These are phyloP conservation scores for Fusarium zealandicum DNA, from an alignment of 2,329 filamentous ascomycete species.

Conservation along the genomic window DNA sequence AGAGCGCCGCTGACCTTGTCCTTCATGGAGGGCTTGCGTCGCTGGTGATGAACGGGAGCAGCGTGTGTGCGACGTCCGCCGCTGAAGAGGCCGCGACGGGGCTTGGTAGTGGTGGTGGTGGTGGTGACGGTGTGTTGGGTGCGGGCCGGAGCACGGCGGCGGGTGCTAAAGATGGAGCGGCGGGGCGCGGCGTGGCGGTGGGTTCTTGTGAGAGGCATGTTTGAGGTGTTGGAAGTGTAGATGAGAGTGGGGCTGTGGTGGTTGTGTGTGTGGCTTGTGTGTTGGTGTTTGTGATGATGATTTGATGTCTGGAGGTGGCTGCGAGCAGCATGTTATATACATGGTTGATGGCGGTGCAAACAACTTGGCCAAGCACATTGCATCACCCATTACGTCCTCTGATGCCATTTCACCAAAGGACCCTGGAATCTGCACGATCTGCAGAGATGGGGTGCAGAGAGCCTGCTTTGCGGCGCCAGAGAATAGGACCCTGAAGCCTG, in stretches of 20 bases:
- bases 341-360: background rate
- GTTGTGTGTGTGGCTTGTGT: slow-evolving; percentile 11
- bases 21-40: slow-evolving; percentile 71
- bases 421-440: slow-evolving; percentile 5
- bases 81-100: slow-evolving; percentile 53
- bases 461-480: background rate
- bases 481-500: background rate
- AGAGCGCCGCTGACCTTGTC: slow-evolving; percentile 82
- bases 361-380: slow-evolving; percentile 21
- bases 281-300: slow-evolving; percentile 6
- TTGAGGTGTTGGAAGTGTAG: slow-evolving; percentile 7
- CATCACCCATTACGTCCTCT: slow-evolving; percentile 31
- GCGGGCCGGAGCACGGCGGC: slow-evolving; percentile 36
- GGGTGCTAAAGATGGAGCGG: slow-evolving; percentile 39
- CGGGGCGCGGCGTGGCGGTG: slow-evolving; percentile 39
- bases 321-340: slow-evolving; percentile 22
- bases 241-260: background rate
- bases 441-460: background rate
- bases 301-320: background rate
- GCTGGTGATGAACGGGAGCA: slow-evolving; percentile 64
- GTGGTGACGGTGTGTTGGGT: slow-evolving; percentile 42
- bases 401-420: slow-evolving; percentile 18
- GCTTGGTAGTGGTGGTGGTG: slow-evolving; percentile 53
- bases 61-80: slow-evolving; percentile 48
- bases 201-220: slow-evolving; percentile 46